Base-by-base conservation (phyloP, 1,139 yeast genomes). In the Geotrichum europaeum region DNA sequence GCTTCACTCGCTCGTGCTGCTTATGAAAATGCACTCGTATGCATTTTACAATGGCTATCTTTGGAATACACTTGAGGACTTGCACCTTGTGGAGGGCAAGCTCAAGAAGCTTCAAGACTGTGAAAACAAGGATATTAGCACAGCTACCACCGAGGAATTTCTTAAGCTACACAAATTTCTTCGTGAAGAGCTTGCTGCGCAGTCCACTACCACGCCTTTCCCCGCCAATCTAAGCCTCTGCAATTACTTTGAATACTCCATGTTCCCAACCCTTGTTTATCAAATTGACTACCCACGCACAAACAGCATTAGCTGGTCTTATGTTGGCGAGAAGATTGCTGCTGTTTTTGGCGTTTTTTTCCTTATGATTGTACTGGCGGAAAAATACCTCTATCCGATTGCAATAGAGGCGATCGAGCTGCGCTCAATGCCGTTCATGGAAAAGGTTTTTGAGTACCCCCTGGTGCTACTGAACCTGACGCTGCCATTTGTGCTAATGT, bases 1-100 rank as follows among this genome's bases (percentile, higher is more conserved):
- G 62, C 77, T 92, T 61, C 98, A 92, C 72, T 83, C 89, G n/a
- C 77, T 89, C 59, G 97, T 92, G 4, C 76, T 91, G 66, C 73
- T 92, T 65, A 92, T 92, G 98, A 92, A 92, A 71, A 87, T 86
- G 84, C 97, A 92, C 72, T 89, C 97, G 1, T 92, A 85, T 70
- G 89, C 89, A 0, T 89, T 86, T 68, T 92, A 85, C 75, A 91
- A 91, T 70, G 98, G 97, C 0, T 89, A 91, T 71, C 76, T 91
- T 60, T 89, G 96, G 94, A 76, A 74, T 30, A 81, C 87, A 40
- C 68, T 71, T 36, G 75, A 77, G n/a, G 96, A 89, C 67, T 75
- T 87, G 58, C 67, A 77, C 6, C 79, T 77, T 62, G 82, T 90
- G 9, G 66, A 76, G 68, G 67, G 67, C 45, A 53, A 22, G 24